Evolutionary conservation across 177 flowering plant genomes (phyloP).

Genomic region (Tripterygium wilfordii): DNA sequence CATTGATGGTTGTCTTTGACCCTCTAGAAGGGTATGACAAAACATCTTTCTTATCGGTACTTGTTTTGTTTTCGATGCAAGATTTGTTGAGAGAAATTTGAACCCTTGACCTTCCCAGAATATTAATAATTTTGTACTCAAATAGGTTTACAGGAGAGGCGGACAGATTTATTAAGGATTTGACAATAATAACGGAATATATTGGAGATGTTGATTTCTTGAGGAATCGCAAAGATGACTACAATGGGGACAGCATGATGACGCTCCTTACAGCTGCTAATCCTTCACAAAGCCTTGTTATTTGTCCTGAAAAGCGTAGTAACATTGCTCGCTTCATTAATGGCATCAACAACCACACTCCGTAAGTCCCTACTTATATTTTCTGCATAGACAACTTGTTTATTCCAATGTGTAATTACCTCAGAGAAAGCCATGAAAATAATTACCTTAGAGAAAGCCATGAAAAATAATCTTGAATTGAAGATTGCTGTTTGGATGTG

Average conservation of each 20-base stretch:
- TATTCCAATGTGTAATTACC: too few species aligned
- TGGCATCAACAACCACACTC: slow-evolving; percentile 90
- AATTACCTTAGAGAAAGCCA: too few species aligned
- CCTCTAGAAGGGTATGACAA: slow-evolving; percentile 70
- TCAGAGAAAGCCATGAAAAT: too few species aligned
- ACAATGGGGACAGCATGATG: slow-evolving; percentile 93
- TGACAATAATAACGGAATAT: slow-evolving; percentile 87
- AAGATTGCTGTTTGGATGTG: too few species aligned
- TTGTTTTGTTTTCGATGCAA: too few species aligned
- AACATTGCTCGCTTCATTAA: slow-evolving; percentile 92
- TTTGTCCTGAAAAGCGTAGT: slow-evolving; percentile 84
- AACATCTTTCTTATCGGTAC: background rate
- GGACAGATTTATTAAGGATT: slow-evolving; percentile 65
- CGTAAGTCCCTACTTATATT: slow-evolving; percentile 37
- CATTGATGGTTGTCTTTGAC: slow-evolving; percentile 82
- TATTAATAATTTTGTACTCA: slow-evolving; percentile 5
- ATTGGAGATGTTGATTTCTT: slow-evolving; percentile 91
- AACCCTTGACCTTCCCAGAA: too few species aligned
- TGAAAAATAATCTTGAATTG: too few species aligned
- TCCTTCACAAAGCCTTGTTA: slow-evolving; percentile 67
- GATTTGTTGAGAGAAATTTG: too few species aligned
- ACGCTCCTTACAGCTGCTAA: slow-evolving; percentile 62
- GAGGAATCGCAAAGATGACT: slow-evolving; percentile 73
- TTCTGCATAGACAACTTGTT: too few species aligned
- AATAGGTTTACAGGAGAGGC: slow-evolving; percentile 91